phyloP scores from a whole-genome alignment of 495 filamentous ascomycete species.

The Arthonia radiata region DNA sequence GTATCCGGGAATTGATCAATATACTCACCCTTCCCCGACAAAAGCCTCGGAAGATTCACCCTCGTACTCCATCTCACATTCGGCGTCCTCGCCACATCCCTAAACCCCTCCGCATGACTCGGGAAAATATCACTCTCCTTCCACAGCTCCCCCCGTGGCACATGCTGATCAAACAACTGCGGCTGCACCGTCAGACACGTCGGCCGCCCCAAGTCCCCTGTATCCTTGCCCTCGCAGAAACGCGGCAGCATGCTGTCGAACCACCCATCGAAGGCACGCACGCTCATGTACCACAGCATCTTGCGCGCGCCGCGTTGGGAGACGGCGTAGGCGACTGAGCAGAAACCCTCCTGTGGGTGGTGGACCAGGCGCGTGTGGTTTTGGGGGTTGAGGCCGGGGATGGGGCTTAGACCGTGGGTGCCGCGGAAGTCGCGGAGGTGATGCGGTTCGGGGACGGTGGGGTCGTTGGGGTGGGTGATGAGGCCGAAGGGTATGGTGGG shows the following conservation, averaged over 20 bases:
- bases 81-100: constrained; percentile 17
- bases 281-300: constrained; percentile 13
- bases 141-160: constrained; percentile 14
- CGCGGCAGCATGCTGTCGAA: constrained; percentile 26
- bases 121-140: constrained; percentile 22
- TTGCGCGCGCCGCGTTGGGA: constrained; percentile 19
- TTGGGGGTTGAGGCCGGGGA: constrained; percentile 13
- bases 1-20: too few species aligned
- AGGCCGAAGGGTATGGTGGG: constrained; percentile 5
- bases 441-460: constrained; percentile 2
- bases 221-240: constrained; percentile 20
- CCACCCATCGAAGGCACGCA: constrained; percentile 14
- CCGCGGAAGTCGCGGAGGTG: constrained; percentile 2
- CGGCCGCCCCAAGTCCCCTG: too few species aligned
- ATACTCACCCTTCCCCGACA: too few species aligned
- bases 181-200: constrained; percentile 24
- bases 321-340: constrained; percentile 23
- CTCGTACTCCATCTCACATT: constrained; percentile 25
- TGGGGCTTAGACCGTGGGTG: neutral
- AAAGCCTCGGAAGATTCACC: too few species aligned
- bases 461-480: constrained; percentile 2
- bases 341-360: constrained; percentile 14
- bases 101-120: constrained; percentile 9
- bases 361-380: constrained; percentile 22
- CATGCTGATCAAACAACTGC: constrained; percentile 22